Evolutionary conservation across 2,329 filamentous ascomycete species (phyloP), one percentile per base, ranked within the genome.

Genomic region (Aureobasidium sp.): DNA sequence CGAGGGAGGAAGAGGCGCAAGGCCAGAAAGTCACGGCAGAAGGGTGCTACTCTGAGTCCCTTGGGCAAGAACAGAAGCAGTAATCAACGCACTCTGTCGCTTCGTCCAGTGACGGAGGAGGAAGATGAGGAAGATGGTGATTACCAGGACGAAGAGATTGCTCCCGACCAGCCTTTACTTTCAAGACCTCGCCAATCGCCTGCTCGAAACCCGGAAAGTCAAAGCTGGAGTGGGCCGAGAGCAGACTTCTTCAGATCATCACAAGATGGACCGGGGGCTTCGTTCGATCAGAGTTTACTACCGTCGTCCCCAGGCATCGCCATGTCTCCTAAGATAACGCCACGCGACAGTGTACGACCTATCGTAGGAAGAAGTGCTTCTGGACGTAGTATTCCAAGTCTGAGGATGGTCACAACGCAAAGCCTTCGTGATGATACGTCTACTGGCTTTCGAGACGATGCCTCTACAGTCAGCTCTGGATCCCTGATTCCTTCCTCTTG

Each of bases 1-100:
- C 49, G 47, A 49, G 45, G 63, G 55, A 42, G 60, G 59, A 46
- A 64, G 57, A 46, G 43, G 42, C 58, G 42, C 8, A 46, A 23
- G 13, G 10, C 38, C 2, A 60, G 31, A 19, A 60, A 42, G 15
- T 6, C 46, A 17, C 33, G 55, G 8, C 55, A 42, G 25, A 43
- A 45, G 11, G 33, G 23, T n/a, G 42, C 55, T 25, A 50, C 55
- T 1, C 45, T 59, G 4, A 59, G 55, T 25, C 55, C 55, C 10
- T 42, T 42, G 37, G 9, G 23, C 13, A 59, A 59, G 23, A 8
- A 10, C 8, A 59, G 55, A 17, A 29, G 1, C n/a, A 50, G n/a
- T 25, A 23, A 33, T 29, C 53, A 42, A 19, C 45, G 25, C 27
- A 7, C 33, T n/a, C n/a, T 50, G 8, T n/a, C 55, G 8, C 45